A percentile compares a stretch with the other conserved stretches of the same genome.
These are phyloP conservation scores for Pseudoscleropodium purum DNA, from an alignment of 225 moss, liverwort and hornwort genomes.

Conservation along the genomic window DNA sequence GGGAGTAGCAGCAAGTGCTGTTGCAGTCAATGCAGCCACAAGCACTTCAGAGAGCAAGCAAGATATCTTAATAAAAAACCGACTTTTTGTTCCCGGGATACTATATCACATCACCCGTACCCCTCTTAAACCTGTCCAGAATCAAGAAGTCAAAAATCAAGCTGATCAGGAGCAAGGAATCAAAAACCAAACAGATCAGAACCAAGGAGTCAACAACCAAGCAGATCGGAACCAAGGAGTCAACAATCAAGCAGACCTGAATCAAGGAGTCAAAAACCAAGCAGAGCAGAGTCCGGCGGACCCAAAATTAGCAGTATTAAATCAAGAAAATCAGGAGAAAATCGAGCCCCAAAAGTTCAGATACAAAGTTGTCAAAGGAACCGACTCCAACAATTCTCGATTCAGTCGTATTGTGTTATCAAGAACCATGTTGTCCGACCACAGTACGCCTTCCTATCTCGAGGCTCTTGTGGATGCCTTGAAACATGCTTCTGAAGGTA, in stretches of 20 bases:
- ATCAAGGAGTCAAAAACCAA: background rate
- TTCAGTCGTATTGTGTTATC: conserved; percentile 48
- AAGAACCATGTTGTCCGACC: conserved; percentile 36
- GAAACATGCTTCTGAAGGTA: conserved; percentile 19
- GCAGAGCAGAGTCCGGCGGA: background rate
- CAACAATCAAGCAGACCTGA: background rate
- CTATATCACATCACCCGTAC: conserved; percentile 65
- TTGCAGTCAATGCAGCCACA: conserved; percentile 45
- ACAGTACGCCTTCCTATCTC: conserved; percentile 31
- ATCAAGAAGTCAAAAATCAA: background rate
- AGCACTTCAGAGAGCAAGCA: conserved; percentile 35
- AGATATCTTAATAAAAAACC: conserved; percentile 29
- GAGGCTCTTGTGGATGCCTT: conserved; percentile 33
- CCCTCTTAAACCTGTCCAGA: conserved; percentile 28
- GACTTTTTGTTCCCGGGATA: conserved; percentile 64
- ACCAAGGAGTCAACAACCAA: background rate
- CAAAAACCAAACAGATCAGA: background rate
- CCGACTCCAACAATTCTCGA: conserved; percentile 37
- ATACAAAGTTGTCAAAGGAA: conserved; percentile 29
- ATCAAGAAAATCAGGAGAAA: conserved; percentile 1
- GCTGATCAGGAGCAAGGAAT: background rate
- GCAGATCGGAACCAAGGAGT: background rate
- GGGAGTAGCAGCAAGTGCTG: conserved; percentile 48
- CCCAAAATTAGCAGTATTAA: background rate
- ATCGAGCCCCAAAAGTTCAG: conserved; percentile 9